These are phyloP conservation scores for Cordyceps javanica DNA, from an alignment of 2,329 filamentous ascomycete genomes.

Conservation along the genomic window DNA sequence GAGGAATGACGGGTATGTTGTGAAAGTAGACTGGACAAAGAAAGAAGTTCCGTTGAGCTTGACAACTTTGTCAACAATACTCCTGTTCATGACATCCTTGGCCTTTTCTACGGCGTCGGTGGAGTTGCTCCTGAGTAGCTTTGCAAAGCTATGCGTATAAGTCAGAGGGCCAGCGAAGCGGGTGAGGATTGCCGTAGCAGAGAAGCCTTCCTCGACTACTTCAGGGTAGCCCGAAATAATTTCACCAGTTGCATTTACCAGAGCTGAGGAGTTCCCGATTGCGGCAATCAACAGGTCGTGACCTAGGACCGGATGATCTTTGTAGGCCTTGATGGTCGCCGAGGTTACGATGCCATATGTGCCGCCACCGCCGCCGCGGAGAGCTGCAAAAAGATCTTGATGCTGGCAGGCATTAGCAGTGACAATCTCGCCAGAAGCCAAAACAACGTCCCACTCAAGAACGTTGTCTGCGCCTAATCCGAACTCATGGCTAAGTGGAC, in stretches of 20 bases:
- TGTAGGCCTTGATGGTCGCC: background rate
- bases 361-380: slow-evolving; percentile 34
- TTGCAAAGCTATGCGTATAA: background rate
- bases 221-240: background rate
- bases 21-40: background rate
- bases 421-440: slow-evolving; percentile 38
- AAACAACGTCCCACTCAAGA: slow-evolving; percentile 39
- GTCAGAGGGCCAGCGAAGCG: background rate
- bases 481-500: background rate
- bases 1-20: background rate
- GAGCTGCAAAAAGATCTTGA: slow-evolving; percentile 37
- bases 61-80: background rate
- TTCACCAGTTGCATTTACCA: background rate
- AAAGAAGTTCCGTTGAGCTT: background rate
- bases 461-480: slow-evolving; percentile 33
- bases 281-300: background rate
- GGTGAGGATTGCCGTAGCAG: background rate
- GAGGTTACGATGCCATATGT: slow-evolving; percentile 35
- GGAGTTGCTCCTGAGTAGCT: background rate
- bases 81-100: background rate
- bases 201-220: background rate
- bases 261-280: background rate
- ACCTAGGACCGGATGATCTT: background rate
- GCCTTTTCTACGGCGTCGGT: background rate
- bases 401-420: slow-evolving; percentile 30